A percentile compares a stretch with the other conserved stretches of the same genome.
These are phyloP conservation scores for Triticum timopheevii DNA, from an alignment of 176 grass and related monocot species.

Conservation along the genomic window DNA sequence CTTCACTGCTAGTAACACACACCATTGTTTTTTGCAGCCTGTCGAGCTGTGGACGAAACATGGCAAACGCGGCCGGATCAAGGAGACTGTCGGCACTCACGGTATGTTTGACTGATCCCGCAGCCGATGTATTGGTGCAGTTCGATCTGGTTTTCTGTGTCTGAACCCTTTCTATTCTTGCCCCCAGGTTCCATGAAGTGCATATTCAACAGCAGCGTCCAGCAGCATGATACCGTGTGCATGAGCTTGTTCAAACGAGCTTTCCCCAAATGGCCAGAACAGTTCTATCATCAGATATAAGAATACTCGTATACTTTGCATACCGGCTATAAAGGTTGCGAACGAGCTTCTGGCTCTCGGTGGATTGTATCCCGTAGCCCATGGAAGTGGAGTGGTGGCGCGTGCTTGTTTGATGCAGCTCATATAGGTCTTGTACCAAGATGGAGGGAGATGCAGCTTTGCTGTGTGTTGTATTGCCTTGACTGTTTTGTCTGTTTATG, in stretches of 20 bases:
- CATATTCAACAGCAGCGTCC: conserved; percentile 82
- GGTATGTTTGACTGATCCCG: conserved; percentile 41
- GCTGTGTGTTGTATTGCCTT: background rate
- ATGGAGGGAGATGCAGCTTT: background rate
- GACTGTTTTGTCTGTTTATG: background rate
- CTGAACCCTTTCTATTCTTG: background rate
- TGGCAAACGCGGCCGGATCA: conserved; percentile 81
- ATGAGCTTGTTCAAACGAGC: conserved; percentile 85
- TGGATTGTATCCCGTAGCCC: background rate
- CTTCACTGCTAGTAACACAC: background rate
- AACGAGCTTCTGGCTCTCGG: background rate
- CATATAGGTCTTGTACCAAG: background rate
- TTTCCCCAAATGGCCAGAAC: conserved; percentile 93
- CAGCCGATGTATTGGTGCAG: background rate
- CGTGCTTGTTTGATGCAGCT: background rate
- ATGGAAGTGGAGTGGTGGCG: background rate
- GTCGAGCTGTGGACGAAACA: conserved; percentile 90
- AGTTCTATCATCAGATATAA: conserved; percentile 41
- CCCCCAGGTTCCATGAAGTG: conserved; percentile 84
- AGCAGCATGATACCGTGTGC: conserved; percentile 94
- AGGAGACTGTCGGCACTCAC: conserved; percentile 92
- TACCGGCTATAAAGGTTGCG: background rate
- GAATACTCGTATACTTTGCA: background rate
- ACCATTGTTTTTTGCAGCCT: conserved; percentile 51
- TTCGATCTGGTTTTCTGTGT: background rate